These are phyloP conservation scores for Platismatia glauca DNA, from an alignment of 495 filamentous ascomycete genomes.

Conservation along the genomic window DNA sequence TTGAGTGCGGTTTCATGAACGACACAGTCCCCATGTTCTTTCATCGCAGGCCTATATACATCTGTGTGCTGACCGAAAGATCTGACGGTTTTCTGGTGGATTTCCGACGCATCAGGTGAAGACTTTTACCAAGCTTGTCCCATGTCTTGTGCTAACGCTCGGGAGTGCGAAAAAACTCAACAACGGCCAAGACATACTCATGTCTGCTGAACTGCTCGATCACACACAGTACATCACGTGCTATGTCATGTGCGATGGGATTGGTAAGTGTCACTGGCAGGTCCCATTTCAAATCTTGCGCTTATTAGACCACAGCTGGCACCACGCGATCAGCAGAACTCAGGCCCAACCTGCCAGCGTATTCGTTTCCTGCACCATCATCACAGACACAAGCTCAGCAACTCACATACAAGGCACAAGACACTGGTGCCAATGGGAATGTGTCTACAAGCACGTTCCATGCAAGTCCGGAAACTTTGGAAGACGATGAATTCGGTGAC, in stretches of 20 bases:
- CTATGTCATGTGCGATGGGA: constrained; percentile 78
- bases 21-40: constrained; percentile 52
- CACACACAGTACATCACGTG: constrained; percentile 55
- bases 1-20: constrained; percentile 66
- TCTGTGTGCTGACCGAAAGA: constrained; percentile 69
- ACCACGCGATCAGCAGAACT: constrained; percentile 57
- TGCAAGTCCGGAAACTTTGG: constrained; percentile 10
- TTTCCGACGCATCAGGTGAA: constrained; percentile 59
- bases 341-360: constrained; percentile 50
- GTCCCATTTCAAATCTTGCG: background rate
- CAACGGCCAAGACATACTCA: constrained; percentile 31
- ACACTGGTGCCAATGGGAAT: constrained; percentile 11
- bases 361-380: constrained; percentile 39
- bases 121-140: background rate
- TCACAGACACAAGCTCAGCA: constrained; percentile 8
- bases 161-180: constrained; percentile 52
- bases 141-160: background rate
- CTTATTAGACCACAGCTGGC: constrained; percentile 48
- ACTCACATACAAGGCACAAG: background rate
- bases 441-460: constrained; percentile 10
- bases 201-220: constrained; percentile 49
- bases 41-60: constrained; percentile 50
- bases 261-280: constrained; percentile 44
- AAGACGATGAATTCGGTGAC: constrained; percentile 45
- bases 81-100: constrained; percentile 66